Evolutionary conservation across 495 filamentous ascomycete genomes (phyloP).

Genomic region (Melanomma pulvis-pyrius): DNA sequence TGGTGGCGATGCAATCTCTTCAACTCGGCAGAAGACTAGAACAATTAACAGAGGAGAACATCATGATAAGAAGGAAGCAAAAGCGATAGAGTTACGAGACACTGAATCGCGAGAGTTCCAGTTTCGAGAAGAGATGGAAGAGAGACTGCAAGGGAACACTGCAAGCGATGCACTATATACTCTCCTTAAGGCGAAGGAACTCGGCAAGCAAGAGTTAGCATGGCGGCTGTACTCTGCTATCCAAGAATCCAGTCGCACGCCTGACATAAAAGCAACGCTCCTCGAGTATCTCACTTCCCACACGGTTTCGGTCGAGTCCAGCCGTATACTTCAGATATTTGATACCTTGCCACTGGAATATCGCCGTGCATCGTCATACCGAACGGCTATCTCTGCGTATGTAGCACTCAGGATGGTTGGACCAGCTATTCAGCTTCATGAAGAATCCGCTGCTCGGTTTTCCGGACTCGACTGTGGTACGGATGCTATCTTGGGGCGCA

Average conservation of each 20-base stretch:
- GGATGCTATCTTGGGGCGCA: conserved; percentile 30
- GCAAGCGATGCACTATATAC: conserved; percentile 19
- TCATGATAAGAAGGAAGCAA: background rate
- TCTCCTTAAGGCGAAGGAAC: conserved; percentile 8
- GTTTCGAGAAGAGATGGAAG: conserved; percentile 18
- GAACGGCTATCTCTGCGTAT: conserved; percentile 31
- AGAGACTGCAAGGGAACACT: conserved; percentile 9
- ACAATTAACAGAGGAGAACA: background rate
- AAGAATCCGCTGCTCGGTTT: conserved; percentile 23
- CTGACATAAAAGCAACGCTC: conserved; percentile 26
- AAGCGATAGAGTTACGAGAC: background rate
- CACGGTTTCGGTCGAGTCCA: conserved; percentile 10
- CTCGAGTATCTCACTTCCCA: conserved; percentile 40
- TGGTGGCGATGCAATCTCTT: background rate
- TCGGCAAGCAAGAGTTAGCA: conserved; percentile 19
- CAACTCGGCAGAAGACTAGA: background rate
- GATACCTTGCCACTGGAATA: conserved; percentile 8
- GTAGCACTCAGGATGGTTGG: conserved; percentile 32
- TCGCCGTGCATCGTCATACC: conserved; percentile 35
- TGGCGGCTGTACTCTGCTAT: conserved; percentile 26
- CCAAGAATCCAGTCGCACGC: conserved; percentile 31
- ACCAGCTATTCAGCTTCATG: conserved; percentile 26
- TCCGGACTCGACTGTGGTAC: conserved; percentile 23
- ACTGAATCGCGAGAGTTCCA: background rate
- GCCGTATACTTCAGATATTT: conserved; percentile 31